Evolutionary conservation across 441 rosid species (phyloP).

Genomic region (Gossypium gossypioides): DNA sequence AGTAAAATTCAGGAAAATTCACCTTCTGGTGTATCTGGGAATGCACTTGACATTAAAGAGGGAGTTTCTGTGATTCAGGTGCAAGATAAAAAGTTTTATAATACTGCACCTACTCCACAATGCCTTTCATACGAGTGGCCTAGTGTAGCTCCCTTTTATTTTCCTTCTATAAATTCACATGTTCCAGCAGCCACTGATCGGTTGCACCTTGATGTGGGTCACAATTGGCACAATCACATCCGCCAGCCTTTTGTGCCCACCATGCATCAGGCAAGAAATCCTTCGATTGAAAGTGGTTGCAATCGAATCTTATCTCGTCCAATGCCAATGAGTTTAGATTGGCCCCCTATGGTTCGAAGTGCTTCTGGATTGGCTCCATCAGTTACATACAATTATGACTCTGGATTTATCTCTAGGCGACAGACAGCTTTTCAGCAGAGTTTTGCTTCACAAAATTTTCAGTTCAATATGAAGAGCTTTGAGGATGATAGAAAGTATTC

Average conservation of each 20-base stretch:
- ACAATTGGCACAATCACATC: slow-evolving; percentile 65
- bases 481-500: slow-evolving; percentile 47
- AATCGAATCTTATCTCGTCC: slow-evolving; percentile 59
- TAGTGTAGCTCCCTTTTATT: slow-evolving; percentile 60
- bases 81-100: slow-evolving; percentile 28
- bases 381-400: slow-evolving; percentile 59
- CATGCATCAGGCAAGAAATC: slow-evolving; percentile 66
- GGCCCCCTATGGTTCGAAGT: slow-evolving; percentile 93
- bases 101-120: slow-evolving; percentile 35
- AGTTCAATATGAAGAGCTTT: slow-evolving; percentile 27
- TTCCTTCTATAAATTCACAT: slow-evolving; percentile 64
- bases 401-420: slow-evolving; percentile 52
- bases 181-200: slow-evolving; percentile 86
- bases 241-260: slow-evolving; percentile 70
- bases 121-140: slow-evolving; percentile 84
- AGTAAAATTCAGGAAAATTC: slow-evolving; percentile 28
- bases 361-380: slow-evolving; percentile 61
- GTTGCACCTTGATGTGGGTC: slow-evolving; percentile 91
- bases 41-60: slow-evolving; percentile 28
- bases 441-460: slow-evolving; percentile 34
- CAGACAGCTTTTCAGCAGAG: slow-evolving; percentile 49
- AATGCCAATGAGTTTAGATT: slow-evolving; percentile 81
- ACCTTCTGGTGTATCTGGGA: slow-evolving; percentile 23
- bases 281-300: slow-evolving; percentile 59
- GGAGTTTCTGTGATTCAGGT: slow-evolving; percentile 31